Conservation (phyloP, 495 filamentous ascomycete species). For the Platismatia glauca region DNA sequence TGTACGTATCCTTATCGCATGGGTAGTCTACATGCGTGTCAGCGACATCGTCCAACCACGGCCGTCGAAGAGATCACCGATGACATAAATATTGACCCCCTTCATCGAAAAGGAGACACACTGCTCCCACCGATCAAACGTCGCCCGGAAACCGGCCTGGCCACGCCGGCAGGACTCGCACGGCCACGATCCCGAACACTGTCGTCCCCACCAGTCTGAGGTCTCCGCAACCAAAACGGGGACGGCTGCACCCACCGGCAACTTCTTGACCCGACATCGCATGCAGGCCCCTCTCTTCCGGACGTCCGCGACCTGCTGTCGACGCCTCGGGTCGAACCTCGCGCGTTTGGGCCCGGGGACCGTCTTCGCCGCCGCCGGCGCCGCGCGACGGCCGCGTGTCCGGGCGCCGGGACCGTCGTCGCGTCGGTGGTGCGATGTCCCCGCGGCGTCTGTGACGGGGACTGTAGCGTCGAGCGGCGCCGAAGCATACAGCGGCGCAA, state of each 20-base stretch:
- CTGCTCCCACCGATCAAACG: conserved; percentile 7
- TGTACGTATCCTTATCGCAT: not conserved
- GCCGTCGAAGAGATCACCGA: not conserved
- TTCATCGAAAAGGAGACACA: conserved; percentile 9
- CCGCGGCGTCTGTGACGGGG: not conserved
- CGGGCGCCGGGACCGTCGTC: not conserved
- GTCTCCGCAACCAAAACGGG: not conserved
- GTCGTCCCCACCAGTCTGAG: not conserved
- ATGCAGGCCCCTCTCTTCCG: conserved; percentile 10
- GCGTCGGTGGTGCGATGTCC: not conserved
- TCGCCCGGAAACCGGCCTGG: not conserved
- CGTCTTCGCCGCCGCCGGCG: not conserved
- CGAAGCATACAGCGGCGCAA: too few species aligned
- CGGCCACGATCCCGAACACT: conserved; percentile 5
- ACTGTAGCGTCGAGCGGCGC: not conserved
- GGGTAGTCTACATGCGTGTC: not conserved
- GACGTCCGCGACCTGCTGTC: conserved; percentile 5
- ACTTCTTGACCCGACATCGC: conserved; percentile 4
- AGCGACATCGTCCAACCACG: not conserved
- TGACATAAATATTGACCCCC: not conserved
- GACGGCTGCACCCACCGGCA: not conserved
- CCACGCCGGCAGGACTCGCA: conserved; percentile 5
- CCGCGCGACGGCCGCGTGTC: not conserved
- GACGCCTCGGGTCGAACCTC: not conserved
- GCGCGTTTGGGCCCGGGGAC: conserved; percentile 4